Evolutionary conservation across 306 rosid genomes (phyloP), one percentile per base, ranked within the genome.

Genomic region (Rosa multiflora): DNA sequence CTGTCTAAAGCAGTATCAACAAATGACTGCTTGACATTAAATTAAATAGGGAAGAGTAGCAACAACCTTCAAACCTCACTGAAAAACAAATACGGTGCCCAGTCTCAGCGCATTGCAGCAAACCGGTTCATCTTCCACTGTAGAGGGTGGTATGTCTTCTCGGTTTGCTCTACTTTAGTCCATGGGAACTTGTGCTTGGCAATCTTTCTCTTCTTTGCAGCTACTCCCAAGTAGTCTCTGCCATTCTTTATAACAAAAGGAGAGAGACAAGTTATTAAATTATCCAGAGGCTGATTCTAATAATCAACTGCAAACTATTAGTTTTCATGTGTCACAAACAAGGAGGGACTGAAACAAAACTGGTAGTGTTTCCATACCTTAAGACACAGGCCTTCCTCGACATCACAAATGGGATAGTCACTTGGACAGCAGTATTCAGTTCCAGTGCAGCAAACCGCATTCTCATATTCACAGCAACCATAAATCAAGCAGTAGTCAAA

Each of bases 111-210:
- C 83, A 86, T 69, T 62, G 91, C 87, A 52, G 88, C 92, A 79
- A 90, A 85, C 70, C 83, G 85, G 66, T 86, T 90, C 87, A 83
- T 85, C 87, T 85, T 92, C 70, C 89, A 72, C 82, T 74, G 83
- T 64, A 92, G 86, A 10, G 82, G 72, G 6, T 81, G 78, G 56
- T 86, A 75, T 9, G 52, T 76, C 85, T 82, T 77, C 80, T 84
- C 84, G 10, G 72, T 81, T 81, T 87, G 58, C 35, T 85, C 91
- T 20, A 71, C 23, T 75, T 78, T 87, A 4, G 85, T 84, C 97
- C 97, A 90, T 43, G 96, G 96, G 66, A 90, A 81, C 89, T 88
- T 89, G 84, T 82, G 90, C 77, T 85, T 86, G 21, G 94, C 93
- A 78, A 83, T 70, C 77, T 81, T 88, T 79, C 76, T 82, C 89